Percentiles rank a stretch among this genome's conserved stretches.
Conservation (phyloP, 495 filamentous ascomycete species). For the Xylaria palmicola region DNA sequence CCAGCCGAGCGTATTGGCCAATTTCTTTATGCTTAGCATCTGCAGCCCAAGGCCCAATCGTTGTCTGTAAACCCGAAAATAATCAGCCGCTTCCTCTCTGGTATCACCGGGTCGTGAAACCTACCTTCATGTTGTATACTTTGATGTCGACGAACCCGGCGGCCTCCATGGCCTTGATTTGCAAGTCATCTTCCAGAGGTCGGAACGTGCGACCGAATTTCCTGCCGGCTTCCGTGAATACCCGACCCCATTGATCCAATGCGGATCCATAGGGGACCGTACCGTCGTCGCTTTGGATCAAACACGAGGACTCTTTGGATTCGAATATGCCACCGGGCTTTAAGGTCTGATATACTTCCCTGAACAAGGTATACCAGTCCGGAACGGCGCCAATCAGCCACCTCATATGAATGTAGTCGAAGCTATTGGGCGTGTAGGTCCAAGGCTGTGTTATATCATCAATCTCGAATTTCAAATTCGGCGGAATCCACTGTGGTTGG, state of each 20-base stretch:
- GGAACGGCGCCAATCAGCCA: slow-evolving; percentile 53
- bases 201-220: slow-evolving; percentile 48
- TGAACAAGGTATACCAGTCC: slow-evolving; percentile 52
- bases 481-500: slow-evolving; percentile 48
- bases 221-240: slow-evolving; percentile 43
- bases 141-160: slow-evolving; percentile 45
- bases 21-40: slow-evolving; percentile 51
- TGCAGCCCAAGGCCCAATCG: slow-evolving; percentile 51
- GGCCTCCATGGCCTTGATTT: slow-evolving; percentile 31
- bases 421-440: slow-evolving; percentile 39
- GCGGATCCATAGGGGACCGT: slow-evolving; percentile 45
- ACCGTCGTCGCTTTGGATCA: slow-evolving; percentile 49
- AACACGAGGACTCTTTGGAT: slow-evolving; percentile 44
- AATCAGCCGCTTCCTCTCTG: not conserved
- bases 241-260: slow-evolving; percentile 45
- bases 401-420: slow-evolving; percentile 65
- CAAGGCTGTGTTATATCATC: slow-evolving; percentile 52
- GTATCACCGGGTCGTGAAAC: not conserved
- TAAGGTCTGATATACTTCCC: slow-evolving; percentile 24
- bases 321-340: slow-evolving; percentile 45
- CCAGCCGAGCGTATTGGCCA: slow-evolving; percentile 34
- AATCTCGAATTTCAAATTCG: slow-evolving; percentile 55
- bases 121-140: slow-evolving; percentile 42
- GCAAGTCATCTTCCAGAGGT: slow-evolving; percentile 39
- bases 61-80: slow-evolving; percentile 27